phyloP scores from a whole-genome alignment of 768 basidiomycete genomes.

The Suillus variegatus region DNA sequence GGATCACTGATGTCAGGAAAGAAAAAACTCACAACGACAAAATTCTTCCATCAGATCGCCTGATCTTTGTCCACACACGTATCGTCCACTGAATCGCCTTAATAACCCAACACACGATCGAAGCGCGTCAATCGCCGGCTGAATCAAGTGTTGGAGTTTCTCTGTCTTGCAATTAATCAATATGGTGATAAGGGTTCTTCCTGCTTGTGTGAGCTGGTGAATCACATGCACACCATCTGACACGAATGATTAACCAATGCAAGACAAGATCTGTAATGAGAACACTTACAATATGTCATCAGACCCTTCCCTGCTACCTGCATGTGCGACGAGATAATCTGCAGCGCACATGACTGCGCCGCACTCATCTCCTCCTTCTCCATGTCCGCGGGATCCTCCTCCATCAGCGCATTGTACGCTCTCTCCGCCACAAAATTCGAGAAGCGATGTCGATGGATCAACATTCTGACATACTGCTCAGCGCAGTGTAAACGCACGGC shows the following conservation, averaged over 20 bases:
- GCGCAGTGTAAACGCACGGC: slow-evolving; percentile 84
- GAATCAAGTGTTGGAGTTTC: slow-evolving; percentile 69
- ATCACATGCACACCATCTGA: slow-evolving; percentile 94
- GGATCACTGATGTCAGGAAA: not conserved
- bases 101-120: slow-evolving; percentile 88
- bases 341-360: slow-evolving; percentile 76
- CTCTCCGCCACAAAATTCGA: slow-evolving; percentile 76
- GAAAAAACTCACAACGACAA: slow-evolving; percentile 65
- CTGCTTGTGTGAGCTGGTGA: slow-evolving; percentile 92
- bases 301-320: slow-evolving; percentile 84
- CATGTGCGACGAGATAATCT: slow-evolving; percentile 80
- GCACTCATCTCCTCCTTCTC: slow-evolving; percentile 80
- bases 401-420: slow-evolving; percentile 42
- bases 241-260: slow-evolving; percentile 16
- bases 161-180: slow-evolving; percentile 88
- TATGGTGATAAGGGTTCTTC: slow-evolving; percentile 85
- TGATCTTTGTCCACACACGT: slow-evolving; percentile 87
- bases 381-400: slow-evolving; percentile 60
- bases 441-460: slow-evolving; percentile 88
- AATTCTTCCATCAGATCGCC: slow-evolving; percentile 96
- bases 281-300: slow-evolving; percentile 89
- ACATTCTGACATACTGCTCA: slow-evolving; percentile 83
- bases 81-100: slow-evolving; percentile 85
- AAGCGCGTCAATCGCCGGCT: slow-evolving; percentile 81
- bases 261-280: slow-evolving; percentile 9